These are phyloP conservation scores for Pythium chondricola DNA, from an alignment of 352 stramenopile species.

Conservation along the genomic window DNA sequence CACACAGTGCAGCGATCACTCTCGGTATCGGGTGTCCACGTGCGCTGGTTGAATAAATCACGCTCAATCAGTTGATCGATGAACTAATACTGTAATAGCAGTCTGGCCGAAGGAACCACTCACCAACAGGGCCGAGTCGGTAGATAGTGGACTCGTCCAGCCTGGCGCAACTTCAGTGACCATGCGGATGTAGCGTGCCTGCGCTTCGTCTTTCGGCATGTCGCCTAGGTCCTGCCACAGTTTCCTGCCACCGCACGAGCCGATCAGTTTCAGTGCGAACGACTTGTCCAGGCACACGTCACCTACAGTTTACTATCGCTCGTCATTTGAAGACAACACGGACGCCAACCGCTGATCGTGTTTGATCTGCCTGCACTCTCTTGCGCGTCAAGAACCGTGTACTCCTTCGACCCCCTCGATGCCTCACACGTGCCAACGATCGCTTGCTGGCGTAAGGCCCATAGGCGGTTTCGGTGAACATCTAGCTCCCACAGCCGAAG, in stretches of 20 bases:
- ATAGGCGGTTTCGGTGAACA: conserved; percentile 36
- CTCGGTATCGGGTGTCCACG: conserved; percentile 60
- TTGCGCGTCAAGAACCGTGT: conserved; percentile 13
- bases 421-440: conserved; percentile 52
- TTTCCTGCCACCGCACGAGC: no score
- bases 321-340: conserved; percentile 40
- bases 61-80: no score
- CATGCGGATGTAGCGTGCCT: conserved; percentile 47
- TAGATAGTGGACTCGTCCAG: conserved; percentile 42
- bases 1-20: conserved; percentile 54
- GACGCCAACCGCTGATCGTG: conserved; percentile 11
- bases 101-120: not conserved
- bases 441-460: conserved; percentile 54
- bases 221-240: conserved; percentile 57
- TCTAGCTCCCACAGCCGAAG: conserved; percentile 41
- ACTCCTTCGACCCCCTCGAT: conserved; percentile 40
- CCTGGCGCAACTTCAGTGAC: conserved; percentile 46
- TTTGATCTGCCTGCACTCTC: not conserved
- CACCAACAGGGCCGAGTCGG: conserved; percentile 53
- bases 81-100: no score
- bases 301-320: conserved; percentile 44
- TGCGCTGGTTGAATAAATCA: no score
- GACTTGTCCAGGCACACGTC: no score
- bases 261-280: no score
- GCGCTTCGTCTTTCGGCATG: conserved; percentile 35